Evolutionary conservation across 139 green algal genomes (phyloP), one percentile per base, ranked within the genome.

Genomic region (Diplosphaera chodatii): DNA sequence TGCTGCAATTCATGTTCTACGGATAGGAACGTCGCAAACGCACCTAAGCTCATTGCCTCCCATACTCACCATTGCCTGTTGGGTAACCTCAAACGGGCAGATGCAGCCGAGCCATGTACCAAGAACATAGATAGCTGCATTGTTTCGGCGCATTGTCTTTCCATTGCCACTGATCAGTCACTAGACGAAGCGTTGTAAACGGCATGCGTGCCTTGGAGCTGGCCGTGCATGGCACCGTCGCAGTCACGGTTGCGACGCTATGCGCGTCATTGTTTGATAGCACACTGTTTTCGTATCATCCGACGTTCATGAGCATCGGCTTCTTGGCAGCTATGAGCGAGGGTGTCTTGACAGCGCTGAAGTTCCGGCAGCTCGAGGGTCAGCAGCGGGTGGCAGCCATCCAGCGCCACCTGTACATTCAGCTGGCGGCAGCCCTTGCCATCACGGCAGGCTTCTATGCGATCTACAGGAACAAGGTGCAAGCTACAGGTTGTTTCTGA

Each of bases 231-330:
- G 8, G 3, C 16, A 59, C 18, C 3, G 16, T 59, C 8, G 48
- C 16, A 3, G 16, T 25, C 16, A 59, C 48, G 18, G 48, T 59
- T 23, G 48, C 48, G 8, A 27, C 48, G 16, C 13, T 59, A 25
- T 59, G 48, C 48, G 48, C 48, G 48, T 23, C 25, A n/a, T n/a
- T 33, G 25, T 65, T 33, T 32, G 25, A 31, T 65, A n/a, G 59
- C 59, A 65, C 59, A 3, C 59, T 65, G 59, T 65, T 65, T n/a
- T 32, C 59, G 10, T 65, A 32, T 15, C 59, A 65, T 32, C 59
- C 59, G 4, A 32, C 27, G 25, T n/a, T 65, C n/a, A 65, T 65
- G 59, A 28, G 10, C 10, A 31, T 65, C 27, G 59, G 59, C 27
- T 65, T 21, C 27, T 22, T 65, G 59, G 59, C 27, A 8, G 5